Evolutionary conservation across 1,284 basidiomycete species (phyloP).

Genomic region (Ustanciosporium gigantosporum): DNA sequence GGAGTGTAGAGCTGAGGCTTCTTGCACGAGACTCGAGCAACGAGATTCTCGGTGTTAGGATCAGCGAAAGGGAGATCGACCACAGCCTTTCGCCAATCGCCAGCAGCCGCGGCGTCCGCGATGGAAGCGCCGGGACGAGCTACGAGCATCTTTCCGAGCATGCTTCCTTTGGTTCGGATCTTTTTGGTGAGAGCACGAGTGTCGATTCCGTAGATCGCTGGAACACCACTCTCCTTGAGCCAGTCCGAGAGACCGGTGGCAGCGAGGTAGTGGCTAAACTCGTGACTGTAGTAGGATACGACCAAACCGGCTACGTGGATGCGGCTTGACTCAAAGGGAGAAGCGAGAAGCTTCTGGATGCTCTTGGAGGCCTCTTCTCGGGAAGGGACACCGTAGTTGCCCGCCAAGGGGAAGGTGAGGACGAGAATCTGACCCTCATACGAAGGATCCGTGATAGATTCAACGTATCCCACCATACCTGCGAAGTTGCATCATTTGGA

Average conservation of each 20-base stretch:
- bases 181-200: constrained; percentile 95
- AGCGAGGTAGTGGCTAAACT: constrained; percentile 94
- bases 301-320: constrained; percentile 92
- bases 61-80: constrained; percentile 81
- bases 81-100: constrained; percentile 79
- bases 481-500: constrained; percentile 7
- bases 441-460: constrained; percentile 97
- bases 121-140: constrained; percentile 45
- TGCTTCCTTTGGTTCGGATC: constrained; percentile 89
- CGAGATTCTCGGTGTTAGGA: constrained; percentile 87
- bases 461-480: constrained; percentile 91
- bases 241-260: constrained; percentile 83
- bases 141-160: constrained; percentile 68
- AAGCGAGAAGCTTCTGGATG: constrained; percentile 63
- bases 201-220: constrained; percentile 94
- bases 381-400: constrained; percentile 97
- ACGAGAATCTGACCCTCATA: constrained; percentile 98
- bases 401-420: constrained; percentile 93
- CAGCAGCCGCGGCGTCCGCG: constrained; percentile 24
- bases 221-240: constrained; percentile 93
- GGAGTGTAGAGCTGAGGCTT: constrained; percentile 71
- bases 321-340: constrained; percentile 83
- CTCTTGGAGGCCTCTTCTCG: constrained; percentile 64
- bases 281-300: constrained; percentile 85
- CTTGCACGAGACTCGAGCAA: constrained; percentile 80